These are phyloP conservation scores for Cytospora schulzeri DNA, from an alignment of 2,329 filamentous ascomycete species.

Conservation along the genomic window DNA sequence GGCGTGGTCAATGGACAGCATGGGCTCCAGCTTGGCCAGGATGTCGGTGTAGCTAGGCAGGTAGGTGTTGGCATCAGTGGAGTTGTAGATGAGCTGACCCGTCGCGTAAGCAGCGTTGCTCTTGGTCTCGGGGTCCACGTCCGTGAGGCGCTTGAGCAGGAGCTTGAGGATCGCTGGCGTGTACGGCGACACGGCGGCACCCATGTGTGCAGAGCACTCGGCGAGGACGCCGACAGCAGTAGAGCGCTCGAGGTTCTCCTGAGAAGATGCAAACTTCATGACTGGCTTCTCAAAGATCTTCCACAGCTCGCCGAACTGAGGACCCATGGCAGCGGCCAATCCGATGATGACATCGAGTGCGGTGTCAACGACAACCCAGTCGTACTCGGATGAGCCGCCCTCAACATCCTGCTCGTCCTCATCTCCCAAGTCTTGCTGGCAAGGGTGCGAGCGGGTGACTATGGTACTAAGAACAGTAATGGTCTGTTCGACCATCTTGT, in stretches of 20 bases:
- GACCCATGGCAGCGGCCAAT: conserved; percentile 78
- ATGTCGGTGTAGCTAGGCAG: conserved; percentile 76
- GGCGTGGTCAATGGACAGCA: conserved; percentile 75
- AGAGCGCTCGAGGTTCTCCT: conserved; percentile 83
- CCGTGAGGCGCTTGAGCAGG: conserved; percentile 81
- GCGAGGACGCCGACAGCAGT: conserved; percentile 90
- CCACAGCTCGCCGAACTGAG: conserved; percentile 84
- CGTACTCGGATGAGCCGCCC: conserved; percentile 88
- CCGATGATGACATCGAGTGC: conserved; percentile 88
- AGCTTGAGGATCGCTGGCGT: conserved; percentile 77
- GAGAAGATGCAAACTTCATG: conserved; percentile 82
- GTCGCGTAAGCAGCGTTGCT: conserved; percentile 93
- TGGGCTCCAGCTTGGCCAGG: conserved; percentile 81
- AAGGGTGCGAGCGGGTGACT: conserved; percentile 87
- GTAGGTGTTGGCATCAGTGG: conserved; percentile 72
- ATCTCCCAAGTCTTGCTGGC: conserved; percentile 86
- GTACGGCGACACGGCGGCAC: conserved; percentile 76
- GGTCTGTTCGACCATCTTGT: conserved; percentile 73
- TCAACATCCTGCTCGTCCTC: conserved; percentile 76
- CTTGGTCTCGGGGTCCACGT: conserved; percentile 89
- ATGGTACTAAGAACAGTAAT: conserved; percentile 75
- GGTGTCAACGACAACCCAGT: conserved; percentile 96
- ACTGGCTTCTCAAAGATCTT: conserved; percentile 94
- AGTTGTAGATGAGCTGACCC: conserved; percentile 82
- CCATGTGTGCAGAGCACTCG: conserved; percentile 87